Conservation (phyloP, 768 basidiomycete species). For the Rhodotorula diobovata region DNA sequence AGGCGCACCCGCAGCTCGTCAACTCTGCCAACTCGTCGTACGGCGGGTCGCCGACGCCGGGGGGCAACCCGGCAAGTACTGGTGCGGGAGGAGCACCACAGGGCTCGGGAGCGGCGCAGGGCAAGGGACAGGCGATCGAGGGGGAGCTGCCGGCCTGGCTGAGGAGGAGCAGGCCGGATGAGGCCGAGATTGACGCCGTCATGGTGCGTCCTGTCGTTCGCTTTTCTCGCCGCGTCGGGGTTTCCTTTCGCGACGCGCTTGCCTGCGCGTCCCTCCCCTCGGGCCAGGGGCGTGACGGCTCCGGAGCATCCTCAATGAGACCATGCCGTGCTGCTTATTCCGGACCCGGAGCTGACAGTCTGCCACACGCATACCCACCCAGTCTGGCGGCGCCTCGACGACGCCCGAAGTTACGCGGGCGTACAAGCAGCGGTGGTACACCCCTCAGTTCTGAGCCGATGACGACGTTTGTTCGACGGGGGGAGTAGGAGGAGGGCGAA, state of each 20-base stretch:
- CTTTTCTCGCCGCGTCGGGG: background rate
- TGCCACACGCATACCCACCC: too few species aligned
- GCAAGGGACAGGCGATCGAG: slow-evolving; percentile 1
- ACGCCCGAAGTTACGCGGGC: slow-evolving; percentile 9
- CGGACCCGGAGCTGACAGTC: background rate
- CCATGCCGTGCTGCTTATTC: too few species aligned
- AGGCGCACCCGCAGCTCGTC: slow-evolving; percentile 4
- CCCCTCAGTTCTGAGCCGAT: slow-evolving; percentile 12
- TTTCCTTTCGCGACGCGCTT: too few species aligned
- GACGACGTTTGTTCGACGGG: too few species aligned
- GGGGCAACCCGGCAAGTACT: background rate
- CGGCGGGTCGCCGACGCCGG: slow-evolving; percentile 3
- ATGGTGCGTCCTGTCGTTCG: slow-evolving; percentile 3
- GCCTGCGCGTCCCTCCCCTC: too few species aligned
- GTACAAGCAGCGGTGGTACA: slow-evolving; percentile 28
- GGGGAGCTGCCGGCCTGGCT: slow-evolving; percentile 26
- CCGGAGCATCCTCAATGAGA: too few species aligned
- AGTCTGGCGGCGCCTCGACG: background rate
- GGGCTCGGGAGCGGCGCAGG: background rate
- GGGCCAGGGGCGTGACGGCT: too few species aligned
- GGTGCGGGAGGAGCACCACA: background rate
- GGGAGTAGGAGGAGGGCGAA: too few species aligned
- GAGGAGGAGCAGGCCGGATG: slow-evolving; percentile 5
- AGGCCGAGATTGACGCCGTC: slow-evolving; percentile 32
- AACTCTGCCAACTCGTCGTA: slow-evolving; percentile 2